Conservation (phyloP, 306 rosid genomes). For the Trifolium fragiferum region DNA sequence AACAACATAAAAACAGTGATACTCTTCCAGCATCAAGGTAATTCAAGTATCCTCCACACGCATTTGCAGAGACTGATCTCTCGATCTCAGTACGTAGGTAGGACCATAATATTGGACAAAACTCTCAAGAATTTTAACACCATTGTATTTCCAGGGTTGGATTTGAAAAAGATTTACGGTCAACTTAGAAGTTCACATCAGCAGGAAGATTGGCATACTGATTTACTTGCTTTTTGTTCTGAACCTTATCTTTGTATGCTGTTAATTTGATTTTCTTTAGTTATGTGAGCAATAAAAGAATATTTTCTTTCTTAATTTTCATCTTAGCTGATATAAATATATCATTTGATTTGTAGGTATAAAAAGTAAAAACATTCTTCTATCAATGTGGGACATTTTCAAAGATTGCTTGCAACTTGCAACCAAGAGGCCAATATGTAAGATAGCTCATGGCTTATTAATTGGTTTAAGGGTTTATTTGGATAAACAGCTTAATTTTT, state of each 20-base stretch:
- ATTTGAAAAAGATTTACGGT: conserved; percentile 51
- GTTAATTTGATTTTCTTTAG: conserved; percentile 17
- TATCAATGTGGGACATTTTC: conserved; percentile 94
- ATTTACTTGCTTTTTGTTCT: conserved; percentile 91
- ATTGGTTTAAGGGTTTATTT: too few relatives aligned
- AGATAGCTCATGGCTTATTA: too few relatives aligned
- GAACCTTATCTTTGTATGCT: conserved; percentile 83
- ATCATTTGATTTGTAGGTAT: conserved; percentile 62
- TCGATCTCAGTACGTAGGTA: not conserved
- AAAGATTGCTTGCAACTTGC: conserved; percentile 87
- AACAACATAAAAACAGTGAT: conserved; percentile 52
- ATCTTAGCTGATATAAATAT: conserved; percentile 26
- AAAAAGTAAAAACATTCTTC: conserved; percentile 83
- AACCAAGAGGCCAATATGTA: conserved; percentile 80
- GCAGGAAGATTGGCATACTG: conserved; percentile 86
- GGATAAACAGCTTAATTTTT: conserved; percentile 1
- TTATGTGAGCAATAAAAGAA: not conserved
- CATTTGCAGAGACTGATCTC: not conserved
- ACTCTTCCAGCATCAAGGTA: conserved; percentile 64
- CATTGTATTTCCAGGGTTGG: not conserved
- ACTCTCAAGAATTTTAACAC: not conserved
- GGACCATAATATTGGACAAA: not conserved
- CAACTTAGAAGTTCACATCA: conserved; percentile 67
- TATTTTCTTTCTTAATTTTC: conserved; percentile 14
- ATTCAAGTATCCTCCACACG: not conserved